Base-by-base conservation (phyloP, 139 green algal species). In the Micractinium conductrix region DNA sequence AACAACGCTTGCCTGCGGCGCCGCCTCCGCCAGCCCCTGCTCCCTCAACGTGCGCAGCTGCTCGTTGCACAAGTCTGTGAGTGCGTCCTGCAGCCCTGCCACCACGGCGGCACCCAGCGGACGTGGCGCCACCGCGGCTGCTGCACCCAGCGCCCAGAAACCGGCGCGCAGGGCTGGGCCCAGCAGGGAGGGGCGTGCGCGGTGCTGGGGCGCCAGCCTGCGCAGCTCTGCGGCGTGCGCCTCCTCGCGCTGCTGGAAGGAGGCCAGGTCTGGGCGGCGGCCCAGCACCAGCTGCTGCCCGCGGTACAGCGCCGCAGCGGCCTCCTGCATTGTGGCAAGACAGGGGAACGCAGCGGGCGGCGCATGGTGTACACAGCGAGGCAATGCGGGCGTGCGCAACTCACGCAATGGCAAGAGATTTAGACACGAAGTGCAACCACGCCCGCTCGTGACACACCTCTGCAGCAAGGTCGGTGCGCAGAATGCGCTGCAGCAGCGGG, bases 61-160 rank as follows among this genome's bases (percentile, higher is more conserved):
- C 50, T 93, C 92, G 35, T 93, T 95, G 86, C 90, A 93, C 37
- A 88, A 79, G 42, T 94, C 92, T 19, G 74, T 87, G 43, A 94
- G 74, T 7, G 85, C 88, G 2, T 94, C 92, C 50, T 92, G 88
- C 30, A 93, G 65, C 0, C 84, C 92, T 0, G 83, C 91, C 58
- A 80, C 38, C 28, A 85, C 80, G 3, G 80, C 80, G 1, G 80
- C 80, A 30, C 53, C 72, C 42, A 85, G 53, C 26, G 28, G 80
- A 6, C 70, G 53, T 0, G 80, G 80, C 24, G 70, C 67, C 40
- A 79, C 37, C 4, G 69, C 80, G 0, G 80, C 70, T 1, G 70
- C 80, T 0, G 80, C 80, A 2, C 80, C 69, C 50, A 80, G 80
- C 26, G 53, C 69, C 53, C 70, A 85, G n/a, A 85, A 85, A 37